Percentiles rank a stretch among this genome's conserved stretches.
phyloP scores from a whole-genome alignment of 306 rosid genomes.

The Biancaea sappan region DNA sequence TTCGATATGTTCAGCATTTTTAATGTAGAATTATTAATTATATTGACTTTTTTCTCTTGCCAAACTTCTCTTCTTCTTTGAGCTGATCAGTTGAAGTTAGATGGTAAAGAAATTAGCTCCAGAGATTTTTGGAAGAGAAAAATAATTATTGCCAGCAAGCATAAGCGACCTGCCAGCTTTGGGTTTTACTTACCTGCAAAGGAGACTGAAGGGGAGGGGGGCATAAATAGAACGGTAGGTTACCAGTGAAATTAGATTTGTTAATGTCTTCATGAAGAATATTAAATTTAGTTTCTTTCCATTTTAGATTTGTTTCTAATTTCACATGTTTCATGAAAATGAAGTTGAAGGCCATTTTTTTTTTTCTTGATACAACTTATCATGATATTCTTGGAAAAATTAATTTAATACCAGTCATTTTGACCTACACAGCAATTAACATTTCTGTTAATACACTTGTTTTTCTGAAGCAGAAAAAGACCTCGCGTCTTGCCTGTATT shows the following conservation, averaged over 20 bases:
- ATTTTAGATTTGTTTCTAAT: slow-evolving; percentile 15
- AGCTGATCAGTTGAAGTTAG: slow-evolving; percentile 79
- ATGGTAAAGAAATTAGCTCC: slow-evolving; percentile 74
- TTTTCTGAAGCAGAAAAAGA: slow-evolving; percentile 61
- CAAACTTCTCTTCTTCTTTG: slow-evolving; percentile 35
- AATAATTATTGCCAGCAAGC: slow-evolving; percentile 81
- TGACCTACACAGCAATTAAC: slow-evolving; percentile 8
- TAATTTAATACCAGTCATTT: not conserved
- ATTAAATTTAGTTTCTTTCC: not conserved
- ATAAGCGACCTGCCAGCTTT: slow-evolving; percentile 87
- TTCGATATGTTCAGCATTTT: slow-evolving; percentile 30
- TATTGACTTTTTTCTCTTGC: slow-evolving; percentile 9
- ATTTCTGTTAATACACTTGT: slow-evolving; percentile 19
- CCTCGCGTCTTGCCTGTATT: slow-evolving; percentile 73
- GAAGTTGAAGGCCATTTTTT: slow-evolving; percentile 28
- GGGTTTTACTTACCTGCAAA: slow-evolving; percentile 88
- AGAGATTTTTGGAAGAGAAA: slow-evolving; percentile 85
- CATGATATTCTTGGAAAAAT: slow-evolving; percentile 19
- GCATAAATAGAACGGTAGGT: slow-evolving; percentile 63
- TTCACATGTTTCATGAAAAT: slow-evolving; percentile 29
- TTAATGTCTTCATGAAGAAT: not conserved
- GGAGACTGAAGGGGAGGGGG: slow-evolving; percentile 54
- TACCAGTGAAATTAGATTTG: slow-evolving; percentile 7
- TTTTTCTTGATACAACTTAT: slow-evolving; percentile 24
- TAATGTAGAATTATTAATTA: slow-evolving; percentile 8